Conservation (phyloP, 2,329 filamentous ascomycete genomes). For the Pezicula neosporulosa region DNA sequence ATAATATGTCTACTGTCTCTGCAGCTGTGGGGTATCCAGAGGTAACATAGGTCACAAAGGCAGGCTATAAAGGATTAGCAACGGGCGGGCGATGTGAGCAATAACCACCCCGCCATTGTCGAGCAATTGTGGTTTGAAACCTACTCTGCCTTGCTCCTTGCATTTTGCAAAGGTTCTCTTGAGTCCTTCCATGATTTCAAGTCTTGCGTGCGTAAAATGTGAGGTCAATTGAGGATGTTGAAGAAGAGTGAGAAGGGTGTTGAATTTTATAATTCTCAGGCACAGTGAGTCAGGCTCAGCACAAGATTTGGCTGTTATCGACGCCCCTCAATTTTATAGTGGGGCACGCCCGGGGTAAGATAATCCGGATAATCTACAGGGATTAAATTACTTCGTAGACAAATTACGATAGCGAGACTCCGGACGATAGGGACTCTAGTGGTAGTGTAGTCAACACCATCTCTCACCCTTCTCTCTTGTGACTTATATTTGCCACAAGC, state of each 20-base stretch:
- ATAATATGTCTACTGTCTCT: constrained; percentile 77
- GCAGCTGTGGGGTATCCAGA: constrained; percentile 85
- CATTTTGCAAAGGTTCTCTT: constrained; percentile 54
- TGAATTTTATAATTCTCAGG: background rate
- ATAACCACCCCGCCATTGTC: background rate
- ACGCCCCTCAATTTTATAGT: no score
- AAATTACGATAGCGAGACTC: no score
- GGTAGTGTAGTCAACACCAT: no score
- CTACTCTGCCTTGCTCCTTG: constrained; percentile 45
- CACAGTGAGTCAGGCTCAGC: background rate
- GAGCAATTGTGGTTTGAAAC: constrained; percentile 8
- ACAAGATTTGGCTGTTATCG: no score
- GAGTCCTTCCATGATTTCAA: constrained; percentile 40
- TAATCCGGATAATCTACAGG: no score
- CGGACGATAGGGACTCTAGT: no score
- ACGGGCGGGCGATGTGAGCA: background rate
- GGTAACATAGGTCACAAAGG: constrained; percentile 94
- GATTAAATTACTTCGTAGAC: no score
- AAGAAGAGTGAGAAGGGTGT: background rate
- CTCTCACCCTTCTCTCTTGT: no score
- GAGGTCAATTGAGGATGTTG: constrained; percentile 14
- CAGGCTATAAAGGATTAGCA: constrained; percentile 32
- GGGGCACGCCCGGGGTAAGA: no score
- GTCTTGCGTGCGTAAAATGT: constrained; percentile 2
- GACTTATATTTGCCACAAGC: no score